A percentile compares a stretch with the other conserved stretches of the same genome.
Evolutionary conservation across 1,284 basidiomycete species (phyloP).

Genomic region (Ustilago trichophora): DNA sequence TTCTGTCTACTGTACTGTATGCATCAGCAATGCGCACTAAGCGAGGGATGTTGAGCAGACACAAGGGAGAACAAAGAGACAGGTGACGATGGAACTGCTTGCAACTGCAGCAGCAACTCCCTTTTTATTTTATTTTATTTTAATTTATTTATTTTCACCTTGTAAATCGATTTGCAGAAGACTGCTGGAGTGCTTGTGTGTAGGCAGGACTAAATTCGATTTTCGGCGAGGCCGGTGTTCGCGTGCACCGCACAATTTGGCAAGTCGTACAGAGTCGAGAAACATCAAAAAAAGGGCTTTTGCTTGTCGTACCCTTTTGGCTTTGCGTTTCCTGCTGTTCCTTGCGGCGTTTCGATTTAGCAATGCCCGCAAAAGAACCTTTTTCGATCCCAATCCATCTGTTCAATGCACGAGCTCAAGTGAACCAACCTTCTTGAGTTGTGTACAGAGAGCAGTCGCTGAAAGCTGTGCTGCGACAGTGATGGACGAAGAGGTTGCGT

Average conservation of each 20-base stretch:
- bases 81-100: background rate
- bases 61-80: background rate
- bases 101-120: background rate
- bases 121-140: background rate
- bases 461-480: background rate
- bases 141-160: background rate
- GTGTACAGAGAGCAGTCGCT: background rate
- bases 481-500: background rate
- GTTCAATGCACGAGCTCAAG: too few relatives aligned
- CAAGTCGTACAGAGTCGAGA: background rate
- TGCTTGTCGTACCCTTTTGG: background rate
- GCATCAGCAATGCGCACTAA: too few relatives aligned
- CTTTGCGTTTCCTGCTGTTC: background rate
- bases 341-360: background rate
- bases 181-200: too few relatives aligned
- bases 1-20: background rate
- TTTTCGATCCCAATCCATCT: too few relatives aligned
- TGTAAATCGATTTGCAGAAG: background rate
- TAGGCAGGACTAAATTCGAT: too few relatives aligned
- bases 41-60: background rate
- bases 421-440: background rate
- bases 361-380: too few relatives aligned
- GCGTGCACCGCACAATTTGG: background rate
- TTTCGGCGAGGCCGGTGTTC: slow-evolving; percentile 5
- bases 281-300: background rate